Conservation (phyloP, 1,284 basidiomycete genomes). For the Lentinus polychrous region DNA sequence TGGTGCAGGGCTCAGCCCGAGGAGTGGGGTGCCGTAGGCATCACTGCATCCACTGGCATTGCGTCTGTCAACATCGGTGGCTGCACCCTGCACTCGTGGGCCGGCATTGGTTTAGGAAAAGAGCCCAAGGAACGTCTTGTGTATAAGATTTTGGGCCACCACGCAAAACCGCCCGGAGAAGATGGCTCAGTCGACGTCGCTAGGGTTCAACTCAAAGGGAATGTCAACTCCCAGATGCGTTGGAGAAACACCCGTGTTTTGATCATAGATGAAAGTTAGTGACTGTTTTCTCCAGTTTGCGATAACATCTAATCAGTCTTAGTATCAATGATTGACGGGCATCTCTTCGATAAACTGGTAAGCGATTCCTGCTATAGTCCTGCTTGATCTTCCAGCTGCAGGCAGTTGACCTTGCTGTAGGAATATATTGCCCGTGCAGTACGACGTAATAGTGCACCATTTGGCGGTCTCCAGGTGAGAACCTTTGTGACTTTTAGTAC, state of each 20-base stretch:
- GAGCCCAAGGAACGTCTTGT: constrained; percentile 62
- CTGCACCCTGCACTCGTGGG: constrained; percentile 89
- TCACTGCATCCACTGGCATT: constrained; percentile 78
- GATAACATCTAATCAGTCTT: background rate
- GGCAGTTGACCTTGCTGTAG: constrained; percentile 12
- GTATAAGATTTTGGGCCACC: constrained; percentile 49
- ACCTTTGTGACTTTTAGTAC: constrained; percentile 5
- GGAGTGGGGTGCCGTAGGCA: constrained; percentile 29
- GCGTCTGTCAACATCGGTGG: constrained; percentile 95
- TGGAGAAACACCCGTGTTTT: constrained; percentile 51
- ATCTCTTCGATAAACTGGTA: constrained; percentile 63
- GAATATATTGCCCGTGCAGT: constrained; percentile 46
- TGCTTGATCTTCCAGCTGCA: background rate
- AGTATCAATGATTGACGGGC: constrained; percentile 58
- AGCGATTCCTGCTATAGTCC: constrained; percentile 7
- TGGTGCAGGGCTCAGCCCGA: constrained; percentile 13
- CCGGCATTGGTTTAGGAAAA: constrained; percentile 81
- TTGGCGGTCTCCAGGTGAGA: constrained; percentile 69
- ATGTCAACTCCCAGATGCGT: constrained; percentile 23
- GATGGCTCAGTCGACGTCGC: background rate
- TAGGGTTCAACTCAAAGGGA: background rate
- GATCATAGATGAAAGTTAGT: constrained; percentile 66
- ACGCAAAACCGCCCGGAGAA: constrained; percentile 39
- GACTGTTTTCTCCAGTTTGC: background rate
- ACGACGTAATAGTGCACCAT: constrained; percentile 45